Evolutionary conservation across 352 stramenopile genomes (phyloP).

Genomic region (Plasmopara viticola): DNA sequence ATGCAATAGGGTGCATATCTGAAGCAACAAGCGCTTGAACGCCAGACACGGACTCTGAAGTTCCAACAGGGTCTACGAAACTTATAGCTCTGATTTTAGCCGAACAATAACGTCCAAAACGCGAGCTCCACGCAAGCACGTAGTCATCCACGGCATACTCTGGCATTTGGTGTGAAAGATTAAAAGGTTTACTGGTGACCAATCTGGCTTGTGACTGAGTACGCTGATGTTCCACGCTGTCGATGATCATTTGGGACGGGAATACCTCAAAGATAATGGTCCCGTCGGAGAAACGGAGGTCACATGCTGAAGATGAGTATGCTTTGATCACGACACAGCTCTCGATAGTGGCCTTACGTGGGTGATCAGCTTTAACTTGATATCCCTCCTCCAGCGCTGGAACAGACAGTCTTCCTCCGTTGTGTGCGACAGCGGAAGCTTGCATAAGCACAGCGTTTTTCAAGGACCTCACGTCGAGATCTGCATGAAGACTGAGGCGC

Average conservation of each 20-base stretch:
- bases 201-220: constrained; percentile 6
- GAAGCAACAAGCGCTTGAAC: constrained; percentile 2
- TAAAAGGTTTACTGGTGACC: constrained; percentile 5
- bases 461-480: constrained; percentile 57
- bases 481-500: constrained; percentile 23
- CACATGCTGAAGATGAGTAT: constrained; percentile 50
- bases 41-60: neutral
- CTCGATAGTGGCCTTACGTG: constrained; percentile 48
- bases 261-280: constrained; percentile 75
- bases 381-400: constrained; percentile 57
- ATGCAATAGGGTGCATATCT: constrained; percentile 1
- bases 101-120: constrained; percentile 62
- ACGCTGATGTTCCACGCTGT: constrained; percentile 25
- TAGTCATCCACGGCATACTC: constrained; percentile 38
- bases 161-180: constrained; percentile 8
- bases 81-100: constrained; percentile 36
- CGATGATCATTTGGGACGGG: constrained; percentile 73
- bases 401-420: constrained; percentile 4
- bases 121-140: constrained; percentile 69
- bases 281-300: constrained; percentile 68
- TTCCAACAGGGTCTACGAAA: constrained; percentile 15
- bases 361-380: constrained; percentile 70
- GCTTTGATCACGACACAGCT: constrained; percentile 65
- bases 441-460: constrained; percentile 79
- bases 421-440: constrained; percentile 17